These are phyloP conservation scores for Tolypocladium tundrense DNA, from an alignment of 2,329 filamentous ascomycete genomes.

Conservation along the genomic window DNA sequence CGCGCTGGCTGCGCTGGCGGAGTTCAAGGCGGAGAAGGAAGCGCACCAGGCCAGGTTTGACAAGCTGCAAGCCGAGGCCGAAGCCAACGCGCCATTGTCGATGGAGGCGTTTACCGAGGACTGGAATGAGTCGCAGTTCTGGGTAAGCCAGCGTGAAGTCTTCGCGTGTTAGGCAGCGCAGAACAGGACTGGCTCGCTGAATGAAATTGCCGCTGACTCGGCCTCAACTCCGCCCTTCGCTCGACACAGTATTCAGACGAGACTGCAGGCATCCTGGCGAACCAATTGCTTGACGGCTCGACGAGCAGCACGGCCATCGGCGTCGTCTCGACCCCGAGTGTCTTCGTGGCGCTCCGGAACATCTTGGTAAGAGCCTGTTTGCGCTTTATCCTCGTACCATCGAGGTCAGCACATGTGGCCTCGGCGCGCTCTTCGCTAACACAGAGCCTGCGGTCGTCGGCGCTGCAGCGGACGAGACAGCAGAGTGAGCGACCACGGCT, in stretches of 20 bases:
- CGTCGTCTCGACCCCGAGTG: slow-evolving; percentile 65
- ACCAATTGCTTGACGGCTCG: slow-evolving; percentile 53
- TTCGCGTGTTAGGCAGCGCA: not conserved
- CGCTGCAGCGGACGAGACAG: slow-evolving; percentile 9
- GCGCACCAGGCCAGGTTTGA: slow-evolving; percentile 56
- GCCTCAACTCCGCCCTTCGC: not conserved
- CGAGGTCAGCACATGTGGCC: not conserved
- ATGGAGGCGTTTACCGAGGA: slow-evolving; percentile 71
- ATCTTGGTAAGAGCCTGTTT: slow-evolving; percentile 38
- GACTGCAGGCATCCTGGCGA: slow-evolving; percentile 54
- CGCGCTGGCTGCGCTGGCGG: slow-evolving; percentile 57
- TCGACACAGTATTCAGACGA: slow-evolving; percentile 56
- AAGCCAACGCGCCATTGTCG: slow-evolving; percentile 36
- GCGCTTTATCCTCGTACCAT: not conserved
- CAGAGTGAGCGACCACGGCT: slow-evolving; percentile 38
- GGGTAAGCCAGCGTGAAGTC: slow-evolving; percentile 39
- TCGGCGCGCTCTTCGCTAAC: not conserved
- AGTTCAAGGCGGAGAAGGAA: slow-evolving; percentile 67
- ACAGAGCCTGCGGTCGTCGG: not conserved
- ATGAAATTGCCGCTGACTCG: not conserved
- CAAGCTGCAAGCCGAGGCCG: slow-evolving; percentile 51
- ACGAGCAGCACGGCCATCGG: slow-evolving; percentile 50
- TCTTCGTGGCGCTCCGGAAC: slow-evolving; percentile 68
- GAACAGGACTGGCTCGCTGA: not conserved
- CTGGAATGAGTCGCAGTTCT: slow-evolving; percentile 79